phyloP scores from a whole-genome alignment of 139 green algal species.

The Pseudopediastrum boryanum region DNA sequence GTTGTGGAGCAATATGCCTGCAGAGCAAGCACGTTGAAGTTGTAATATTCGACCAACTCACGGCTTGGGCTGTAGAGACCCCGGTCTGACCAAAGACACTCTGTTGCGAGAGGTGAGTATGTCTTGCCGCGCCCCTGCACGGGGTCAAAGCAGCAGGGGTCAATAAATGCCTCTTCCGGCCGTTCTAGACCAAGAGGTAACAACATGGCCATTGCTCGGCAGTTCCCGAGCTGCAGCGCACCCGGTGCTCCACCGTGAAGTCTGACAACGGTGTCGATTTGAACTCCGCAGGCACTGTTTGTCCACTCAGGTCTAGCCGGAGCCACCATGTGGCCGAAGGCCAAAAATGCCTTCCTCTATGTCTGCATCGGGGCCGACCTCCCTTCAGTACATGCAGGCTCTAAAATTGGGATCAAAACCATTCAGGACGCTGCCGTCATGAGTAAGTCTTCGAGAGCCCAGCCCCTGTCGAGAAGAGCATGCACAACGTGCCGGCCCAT shows the following conservation, averaged over 20 bases:
- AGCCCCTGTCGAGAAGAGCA: too few species aligned
- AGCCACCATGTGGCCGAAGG: too few species aligned
- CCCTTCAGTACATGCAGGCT: too few species aligned
- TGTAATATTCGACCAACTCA: constrained; percentile 36
- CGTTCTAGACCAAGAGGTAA: neutral
- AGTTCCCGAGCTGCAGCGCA: neutral
- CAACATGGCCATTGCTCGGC: neutral
- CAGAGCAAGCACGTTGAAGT: neutral
- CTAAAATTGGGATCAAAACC: too few species aligned
- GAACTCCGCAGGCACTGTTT: constrained; percentile 32
- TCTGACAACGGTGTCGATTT: constrained; percentile 42
- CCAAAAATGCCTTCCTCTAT: too few species aligned
- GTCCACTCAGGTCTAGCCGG: constrained; percentile 46
- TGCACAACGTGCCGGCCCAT: too few species aligned
- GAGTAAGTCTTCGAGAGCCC: too few species aligned
- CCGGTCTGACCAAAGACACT: constrained; percentile 47
- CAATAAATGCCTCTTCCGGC: neutral
- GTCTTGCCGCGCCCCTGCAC: constrained; percentile 45
- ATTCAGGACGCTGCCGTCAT: too few species aligned
- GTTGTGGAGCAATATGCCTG: neutral
- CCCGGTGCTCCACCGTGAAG: constrained; percentile 33
- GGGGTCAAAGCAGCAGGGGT: neutral
- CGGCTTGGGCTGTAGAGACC: constrained; percentile 46
- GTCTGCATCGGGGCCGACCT: too few species aligned
- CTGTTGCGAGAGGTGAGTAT: constrained; percentile 46